Evolutionary conservation across 2,329 filamentous ascomycete genomes (phyloP).

Genomic region (Cryphonectria radicalis): DNA sequence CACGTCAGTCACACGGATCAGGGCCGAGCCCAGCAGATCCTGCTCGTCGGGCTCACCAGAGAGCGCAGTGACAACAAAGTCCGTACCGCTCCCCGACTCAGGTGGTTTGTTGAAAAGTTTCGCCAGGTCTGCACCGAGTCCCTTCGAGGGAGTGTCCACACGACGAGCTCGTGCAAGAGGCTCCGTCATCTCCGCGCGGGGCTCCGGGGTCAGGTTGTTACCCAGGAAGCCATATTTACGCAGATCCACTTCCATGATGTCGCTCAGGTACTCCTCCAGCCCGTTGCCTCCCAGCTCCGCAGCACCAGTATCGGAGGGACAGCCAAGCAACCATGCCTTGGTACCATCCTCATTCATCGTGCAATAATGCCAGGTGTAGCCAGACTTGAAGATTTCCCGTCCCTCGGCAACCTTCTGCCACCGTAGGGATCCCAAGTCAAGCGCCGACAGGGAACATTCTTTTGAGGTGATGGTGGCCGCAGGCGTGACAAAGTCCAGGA

Average conservation of each 20-base stretch:
- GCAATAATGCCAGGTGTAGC: conserved; percentile 98
- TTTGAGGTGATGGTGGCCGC: conserved; percentile 83
- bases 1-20: conserved; percentile 50
- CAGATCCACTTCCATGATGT: conserved; percentile 92
- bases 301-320: conserved; percentile 71
- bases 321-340: conserved; percentile 96
- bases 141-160: conserved; percentile 61
- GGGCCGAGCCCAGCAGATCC: conserved; percentile 59
- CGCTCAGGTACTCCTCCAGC: conserved; percentile 87
- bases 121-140: conserved; percentile 83
- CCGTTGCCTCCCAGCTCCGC: conserved; percentile 70
- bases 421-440: conserved; percentile 83
- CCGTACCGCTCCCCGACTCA: conserved; percentile 82
- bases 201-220: conserved; percentile 68
- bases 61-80: conserved; percentile 89
- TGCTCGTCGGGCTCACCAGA: conserved; percentile 76
- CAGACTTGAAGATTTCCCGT: conserved; percentile 86
- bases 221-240: conserved; percentile 89
- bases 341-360: conserved; percentile 94
- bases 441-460: conserved; percentile 86
- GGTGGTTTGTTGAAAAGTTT: conserved; percentile 85
- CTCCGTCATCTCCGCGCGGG: conserved; percentile 51
- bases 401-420: conserved; percentile 97
- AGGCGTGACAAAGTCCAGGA: conserved; percentile 93
- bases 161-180: conserved; percentile 53